Base-by-base conservation (phyloP, 768 basidiomycete species). In the Sutorius australiensis region DNA sequence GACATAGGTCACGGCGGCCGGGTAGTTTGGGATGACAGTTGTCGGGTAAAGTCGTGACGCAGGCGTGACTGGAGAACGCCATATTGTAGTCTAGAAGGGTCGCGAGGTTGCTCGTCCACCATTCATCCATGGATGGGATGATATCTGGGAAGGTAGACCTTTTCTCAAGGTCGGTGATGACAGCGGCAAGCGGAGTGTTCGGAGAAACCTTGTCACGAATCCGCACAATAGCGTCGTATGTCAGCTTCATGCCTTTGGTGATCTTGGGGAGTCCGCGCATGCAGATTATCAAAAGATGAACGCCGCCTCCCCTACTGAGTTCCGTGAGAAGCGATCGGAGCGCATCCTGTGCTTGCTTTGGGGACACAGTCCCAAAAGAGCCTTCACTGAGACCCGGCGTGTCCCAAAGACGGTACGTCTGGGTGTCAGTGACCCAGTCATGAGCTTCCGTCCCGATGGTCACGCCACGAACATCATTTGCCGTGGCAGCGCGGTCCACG, bases 41-140 rank as follows among this genome's bases (percentile, higher is more conserved):
- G 27, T 66, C 62, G 2, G 57, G 42, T 21, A 63, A 31, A 1
- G 61, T 63, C 1, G 61, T 63, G 51, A 63, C 30, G 55, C 61
- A 63, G 33, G 61, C 62, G 24, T 63, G 62, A 9, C 43, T 70
- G 6, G 62, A 55, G 27, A 74, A 75, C 10, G 28, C 3, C 62
- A 77, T 77, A n/a, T 54, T 56, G 48, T 64, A 59, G 5, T 53
- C 41, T 24, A 47, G 50, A 48, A 77, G 73, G 0, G 32, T 17
- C 8, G 27, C 13, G 24, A 62, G 41, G 42, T 76, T 76, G 52
- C 54, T 51, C 27, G 45, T 49, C 75, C 75, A 77, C 76, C 76
- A 77, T 28, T 64, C 59, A 0, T 69, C 68, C 65, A 73, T 72
- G 19, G 67, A 67, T 2, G 51, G 30, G 6, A 61, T 46, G 49